A percentile compares a stretch with the other conserved stretches of the same genome.
These are phyloP conservation scores for Nakazawaea anatomiae DNA, from an alignment of 805 yeast species.

Conservation along the genomic window DNA sequence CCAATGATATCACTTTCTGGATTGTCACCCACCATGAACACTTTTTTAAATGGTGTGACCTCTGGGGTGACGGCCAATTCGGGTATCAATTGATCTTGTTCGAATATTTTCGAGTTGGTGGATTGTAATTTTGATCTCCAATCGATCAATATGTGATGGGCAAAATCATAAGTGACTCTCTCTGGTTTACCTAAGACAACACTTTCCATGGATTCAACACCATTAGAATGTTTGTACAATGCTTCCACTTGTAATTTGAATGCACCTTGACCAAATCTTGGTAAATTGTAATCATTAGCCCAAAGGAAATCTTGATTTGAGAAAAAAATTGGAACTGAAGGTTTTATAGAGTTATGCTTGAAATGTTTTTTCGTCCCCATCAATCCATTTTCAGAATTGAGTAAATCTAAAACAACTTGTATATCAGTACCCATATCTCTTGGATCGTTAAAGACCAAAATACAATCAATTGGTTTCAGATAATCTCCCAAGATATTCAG, in stretches of 20 bases:
- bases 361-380: conserved; percentile 52
- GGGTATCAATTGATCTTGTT: conserved; percentile 32
- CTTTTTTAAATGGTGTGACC: conserved; percentile 44
- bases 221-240: conserved; percentile 49
- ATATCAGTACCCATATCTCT: conserved; percentile 82
- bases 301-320: conserved; percentile 81
- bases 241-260: conserved; percentile 59
- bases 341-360: conserved; percentile 25
- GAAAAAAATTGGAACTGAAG: conserved; percentile 67
- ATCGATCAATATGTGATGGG: conserved; percentile 61
- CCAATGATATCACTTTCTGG: conserved; percentile 92
- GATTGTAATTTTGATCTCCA: conserved; percentile 36
- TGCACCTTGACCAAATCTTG: conserved; percentile 92
- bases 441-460: conserved; percentile 84
- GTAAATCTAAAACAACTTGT: conserved; percentile 68
- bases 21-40: conserved; percentile 96
- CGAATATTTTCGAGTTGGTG: conserved; percentile 7
- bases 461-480: conserved; percentile 56
- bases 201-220: conserved; percentile 41
- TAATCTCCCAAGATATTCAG: conserved; percentile 21
- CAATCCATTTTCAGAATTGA: conserved; percentile 56
- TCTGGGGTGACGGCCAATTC: conserved; percentile 35
- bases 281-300: conserved; percentile 75
- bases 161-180: conserved; percentile 73
- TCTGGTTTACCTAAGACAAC: conserved; percentile 79